A percentile compares a stretch with the other conserved stretches of the same genome.
These are phyloP conservation scores for Circinella minor DNA, from an alignment of 371 early-diverging fungal species.

Conservation along the genomic window DNA sequence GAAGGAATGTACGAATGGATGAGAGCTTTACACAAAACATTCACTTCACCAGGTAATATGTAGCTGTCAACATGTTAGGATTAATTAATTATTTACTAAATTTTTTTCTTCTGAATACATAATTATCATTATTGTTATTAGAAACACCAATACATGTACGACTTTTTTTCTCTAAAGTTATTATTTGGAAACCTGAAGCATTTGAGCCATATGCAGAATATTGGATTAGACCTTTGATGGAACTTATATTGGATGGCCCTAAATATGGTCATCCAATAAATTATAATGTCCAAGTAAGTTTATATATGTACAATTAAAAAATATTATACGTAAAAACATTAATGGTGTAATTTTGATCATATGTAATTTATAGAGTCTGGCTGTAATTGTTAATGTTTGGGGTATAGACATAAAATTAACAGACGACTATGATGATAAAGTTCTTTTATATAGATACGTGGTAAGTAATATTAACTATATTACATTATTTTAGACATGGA, in stretches of 20 bases:
- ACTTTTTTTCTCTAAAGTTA: slow-evolving; percentile 63
- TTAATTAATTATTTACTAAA: not conserved
- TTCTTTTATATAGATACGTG: slow-evolving; percentile 39
- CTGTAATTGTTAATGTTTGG: slow-evolving; percentile 65
- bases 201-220: slow-evolving; percentile 62
- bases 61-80: not conserved
- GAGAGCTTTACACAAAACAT: slow-evolving; percentile 42
- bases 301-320: not conserved
- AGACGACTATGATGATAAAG: slow-evolving; percentile 40
- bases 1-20: slow-evolving; percentile 70
- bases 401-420: slow-evolving; percentile 35
- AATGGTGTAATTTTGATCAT: too few species aligned
- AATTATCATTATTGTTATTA: slow-evolving; percentile 12
- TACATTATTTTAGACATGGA: not conserved
- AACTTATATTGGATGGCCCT: slow-evolving; percentile 53
- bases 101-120: not conserved
- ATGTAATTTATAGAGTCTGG: slow-evolving; percentile 49
- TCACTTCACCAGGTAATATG: slow-evolving; percentile 32
- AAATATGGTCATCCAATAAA: slow-evolving; percentile 70
- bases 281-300: slow-evolving; percentile 65
- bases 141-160: slow-evolving; percentile 54
- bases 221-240: slow-evolving; percentile 68
- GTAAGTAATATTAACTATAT: slow-evolving; percentile 26
- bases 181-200: slow-evolving; percentile 61
- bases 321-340: too few species aligned